These are phyloP conservation scores for Lactarius trivialis DNA, from an alignment of 768 basidiomycete genomes.

Conservation along the genomic window DNA sequence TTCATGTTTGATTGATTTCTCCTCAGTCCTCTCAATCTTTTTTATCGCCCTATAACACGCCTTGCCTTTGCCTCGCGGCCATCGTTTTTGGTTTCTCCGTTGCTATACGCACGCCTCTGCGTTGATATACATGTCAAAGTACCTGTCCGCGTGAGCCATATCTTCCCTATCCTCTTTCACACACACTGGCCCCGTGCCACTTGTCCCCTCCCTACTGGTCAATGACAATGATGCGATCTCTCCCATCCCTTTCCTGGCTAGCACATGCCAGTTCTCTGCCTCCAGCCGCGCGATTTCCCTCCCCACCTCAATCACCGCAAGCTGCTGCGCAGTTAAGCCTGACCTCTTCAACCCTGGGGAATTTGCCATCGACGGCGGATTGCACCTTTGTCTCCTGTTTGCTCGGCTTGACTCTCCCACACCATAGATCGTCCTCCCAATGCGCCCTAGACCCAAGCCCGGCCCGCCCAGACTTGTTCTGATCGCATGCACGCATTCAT, in stretches of 20 bases:
- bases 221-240: not conserved
- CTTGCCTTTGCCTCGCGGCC: conserved; percentile 16
- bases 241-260: not conserved
- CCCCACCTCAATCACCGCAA: conserved; percentile 8
- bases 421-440: conserved; percentile 22
- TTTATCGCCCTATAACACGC: not conserved
- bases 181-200: not conserved
- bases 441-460: conserved; percentile 4
- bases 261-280: not conserved
- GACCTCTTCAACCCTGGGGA: not conserved
- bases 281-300: conserved; percentile 11
- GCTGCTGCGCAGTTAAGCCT: conserved; percentile 2
- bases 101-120: conserved; percentile 29
- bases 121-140: conserved; percentile 41
- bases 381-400: conserved; percentile 3
- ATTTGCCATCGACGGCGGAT: not conserved
- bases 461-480: conserved; percentile 1
- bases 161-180: conserved; percentile 15
- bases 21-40: not conserved
- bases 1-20: not conserved
- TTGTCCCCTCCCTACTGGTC: not conserved
- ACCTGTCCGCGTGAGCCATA: conserved; percentile 24
- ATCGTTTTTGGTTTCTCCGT: not conserved
- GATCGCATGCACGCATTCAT: conserved; percentile 13
- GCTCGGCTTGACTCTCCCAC: conserved; percentile 4